A percentile compares a stretch with the other conserved stretches of the same genome.
Evolutionary conservation across 345 rosid genomes (phyloP).

Genomic region (Acer campestre): DNA sequence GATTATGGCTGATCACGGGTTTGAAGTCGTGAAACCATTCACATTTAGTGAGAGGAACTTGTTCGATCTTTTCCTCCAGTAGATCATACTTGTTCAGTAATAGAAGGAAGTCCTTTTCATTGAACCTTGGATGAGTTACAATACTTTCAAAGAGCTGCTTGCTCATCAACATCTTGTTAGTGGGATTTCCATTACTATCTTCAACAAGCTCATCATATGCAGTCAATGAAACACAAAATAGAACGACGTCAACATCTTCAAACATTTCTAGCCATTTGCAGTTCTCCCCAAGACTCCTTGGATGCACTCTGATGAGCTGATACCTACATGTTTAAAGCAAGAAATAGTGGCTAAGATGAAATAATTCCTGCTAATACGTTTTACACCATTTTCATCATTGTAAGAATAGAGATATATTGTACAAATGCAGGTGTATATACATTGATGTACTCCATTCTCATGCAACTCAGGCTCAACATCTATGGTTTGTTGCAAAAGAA

Average conservation of each 20-base stretch:
- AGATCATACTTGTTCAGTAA: slow-evolving; percentile 81
- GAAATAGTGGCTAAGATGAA: not conserved
- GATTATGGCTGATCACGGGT: slow-evolving; percentile 57
- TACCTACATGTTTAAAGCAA: slow-evolving; percentile 48
- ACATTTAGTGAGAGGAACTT: slow-evolving; percentile 56
- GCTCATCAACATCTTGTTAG: slow-evolving; percentile 86
- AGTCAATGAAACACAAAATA: slow-evolving; percentile 72
- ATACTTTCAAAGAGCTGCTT: slow-evolving; percentile 61
- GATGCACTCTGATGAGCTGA: slow-evolving; percentile 80
- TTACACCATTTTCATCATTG: not conserved
- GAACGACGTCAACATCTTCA: slow-evolving; percentile 69
- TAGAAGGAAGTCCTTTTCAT: slow-evolving; percentile 74
- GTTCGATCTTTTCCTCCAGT: slow-evolving; percentile 67
- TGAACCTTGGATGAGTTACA: slow-evolving; percentile 57
- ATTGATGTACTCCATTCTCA: not conserved
- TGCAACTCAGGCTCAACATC: not conserved
- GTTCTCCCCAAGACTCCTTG: slow-evolving; percentile 69
- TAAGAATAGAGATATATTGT: not conserved
- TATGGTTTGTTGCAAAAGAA: not conserved
- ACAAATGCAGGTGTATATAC: not conserved
- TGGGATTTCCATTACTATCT: slow-evolving; percentile 50
- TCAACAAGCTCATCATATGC: slow-evolving; percentile 57
- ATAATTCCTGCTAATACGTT: not conserved
- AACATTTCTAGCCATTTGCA: slow-evolving; percentile 86
- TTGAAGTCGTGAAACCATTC: slow-evolving; percentile 84